Conservation (phyloP, 2,329 filamentous ascomycete species). For the Aspergillus sp. region DNA sequence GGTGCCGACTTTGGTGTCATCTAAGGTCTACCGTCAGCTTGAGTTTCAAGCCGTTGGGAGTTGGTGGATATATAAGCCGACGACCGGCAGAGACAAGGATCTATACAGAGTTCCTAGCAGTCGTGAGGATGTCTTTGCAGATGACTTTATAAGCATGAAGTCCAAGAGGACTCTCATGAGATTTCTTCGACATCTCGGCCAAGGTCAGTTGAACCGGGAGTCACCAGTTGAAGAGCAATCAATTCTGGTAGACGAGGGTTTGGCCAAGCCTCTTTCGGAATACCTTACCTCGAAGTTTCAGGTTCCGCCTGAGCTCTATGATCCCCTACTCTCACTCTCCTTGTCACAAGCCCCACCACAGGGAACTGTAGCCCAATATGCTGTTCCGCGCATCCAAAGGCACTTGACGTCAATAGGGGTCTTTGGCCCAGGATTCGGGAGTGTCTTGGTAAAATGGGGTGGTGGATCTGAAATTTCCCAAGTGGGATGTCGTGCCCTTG, state of each 20-base stretch:
- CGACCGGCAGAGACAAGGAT: conserved; percentile 10
- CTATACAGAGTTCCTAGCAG: conserved; percentile 79
- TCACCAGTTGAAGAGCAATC: conserved; percentile 32
- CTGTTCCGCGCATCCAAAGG: conserved; percentile 70
- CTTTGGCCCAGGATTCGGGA: conserved; percentile 85
- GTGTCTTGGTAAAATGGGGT: conserved; percentile 90
- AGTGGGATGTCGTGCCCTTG: conserved; percentile 84
- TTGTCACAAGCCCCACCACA: conserved; percentile 63
- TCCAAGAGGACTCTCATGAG: conserved; percentile 89
- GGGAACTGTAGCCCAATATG: conserved; percentile 63
- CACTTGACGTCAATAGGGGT: conserved; percentile 84
- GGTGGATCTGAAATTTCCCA: conserved; percentile 86
- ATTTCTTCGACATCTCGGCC: conserved; percentile 83
- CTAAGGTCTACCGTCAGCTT: conserved; percentile 81
- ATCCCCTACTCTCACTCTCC: conserved; percentile 68
- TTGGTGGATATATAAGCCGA: conserved; percentile 70
- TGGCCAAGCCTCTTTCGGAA: conserved; percentile 54
- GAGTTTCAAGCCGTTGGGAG: conserved; percentile 92
- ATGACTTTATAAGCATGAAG: conserved; percentile 71
- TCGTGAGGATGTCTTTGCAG: conserved; percentile 86
- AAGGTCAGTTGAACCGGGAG: conserved; percentile 49
- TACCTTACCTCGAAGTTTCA: conserved; percentile 57
- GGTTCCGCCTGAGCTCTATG: conserved; percentile 67
- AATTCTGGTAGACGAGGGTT: conserved; percentile 53
- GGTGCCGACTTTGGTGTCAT: conserved; percentile 79